Percentiles rank a stretch among this genome's conserved stretches.
Evolutionary conservation across 1,139 yeast genomes (phyloP).

Genomic region (Blastobotrys buckinghamii): DNA sequence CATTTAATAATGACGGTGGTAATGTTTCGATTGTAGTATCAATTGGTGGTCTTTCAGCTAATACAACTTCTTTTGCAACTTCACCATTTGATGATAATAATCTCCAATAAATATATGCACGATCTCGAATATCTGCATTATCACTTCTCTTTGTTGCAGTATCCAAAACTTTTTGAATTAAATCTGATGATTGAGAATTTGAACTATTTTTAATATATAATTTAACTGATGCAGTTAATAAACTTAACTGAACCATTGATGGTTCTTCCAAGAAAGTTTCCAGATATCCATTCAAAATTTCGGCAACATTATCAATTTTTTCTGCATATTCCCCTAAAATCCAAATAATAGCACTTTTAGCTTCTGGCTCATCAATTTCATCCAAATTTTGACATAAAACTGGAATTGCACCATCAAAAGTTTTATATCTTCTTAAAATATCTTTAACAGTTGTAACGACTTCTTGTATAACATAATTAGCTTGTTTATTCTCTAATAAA

Average conservation of each 20-base stretch:
- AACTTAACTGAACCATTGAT: conserved; percentile 65
- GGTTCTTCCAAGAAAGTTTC: conserved; percentile 67
- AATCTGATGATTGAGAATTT: conserved; percentile 35
- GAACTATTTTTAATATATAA: conserved; percentile 50
- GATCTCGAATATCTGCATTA: conserved; percentile 89
- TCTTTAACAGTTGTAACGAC: conserved; percentile 70
- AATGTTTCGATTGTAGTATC: conserved; percentile 66
- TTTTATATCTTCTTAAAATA: conserved; percentile 70
- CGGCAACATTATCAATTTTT: conserved; percentile 51
- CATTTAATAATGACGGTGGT: conserved; percentile 61
- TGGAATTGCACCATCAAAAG: conserved; percentile 64
- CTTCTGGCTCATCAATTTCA: conserved; percentile 53
- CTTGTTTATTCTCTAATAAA: conserved; percentile 69
- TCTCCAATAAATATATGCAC: conserved; percentile 94
- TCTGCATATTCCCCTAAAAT: conserved; percentile 83
- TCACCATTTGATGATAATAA: conserved; percentile 59
- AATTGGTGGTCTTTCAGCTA: conserved; percentile 64
- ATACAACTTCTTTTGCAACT: conserved; percentile 45
- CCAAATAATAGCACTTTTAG: conserved; percentile 80
- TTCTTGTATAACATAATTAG: conserved; percentile 74
- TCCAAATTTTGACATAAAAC: conserved; percentile 57
- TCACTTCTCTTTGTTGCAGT: conserved; percentile 75
- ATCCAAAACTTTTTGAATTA: conserved; percentile 68
- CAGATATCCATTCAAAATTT: conserved; percentile 45
- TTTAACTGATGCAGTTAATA: conserved; percentile 75